Percentiles rank a stretch among this genome's conserved stretches.
phyloP scores from a whole-genome alignment of 306 rosid genomes.

The Prinsepia uniflora region DNA sequence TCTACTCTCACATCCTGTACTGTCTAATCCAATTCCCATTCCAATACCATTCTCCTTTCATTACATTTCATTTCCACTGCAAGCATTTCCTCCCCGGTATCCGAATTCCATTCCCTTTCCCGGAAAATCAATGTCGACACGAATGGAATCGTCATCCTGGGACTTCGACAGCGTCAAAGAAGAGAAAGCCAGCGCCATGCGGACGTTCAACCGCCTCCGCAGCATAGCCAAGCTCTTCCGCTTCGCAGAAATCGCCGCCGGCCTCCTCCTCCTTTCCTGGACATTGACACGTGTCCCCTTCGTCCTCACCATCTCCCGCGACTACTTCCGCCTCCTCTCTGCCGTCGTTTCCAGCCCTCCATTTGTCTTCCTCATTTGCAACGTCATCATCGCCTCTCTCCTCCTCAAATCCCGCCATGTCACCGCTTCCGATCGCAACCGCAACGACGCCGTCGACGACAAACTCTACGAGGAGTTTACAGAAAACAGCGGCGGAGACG shows the following conservation, averaged over 20 bases:
- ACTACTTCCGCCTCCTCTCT: constrained; percentile 35
- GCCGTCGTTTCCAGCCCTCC: constrained; percentile 45
- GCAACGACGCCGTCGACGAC: background rate
- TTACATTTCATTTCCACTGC: background rate
- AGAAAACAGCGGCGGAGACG: constrained; percentile 2
- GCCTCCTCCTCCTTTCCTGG: constrained; percentile 48
- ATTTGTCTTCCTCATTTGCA: constrained; percentile 63
- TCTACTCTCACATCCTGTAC: background rate
- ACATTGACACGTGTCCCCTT: constrained; percentile 52
- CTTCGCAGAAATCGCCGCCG: constrained; percentile 32
- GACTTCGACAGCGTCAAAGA: constrained; percentile 29
- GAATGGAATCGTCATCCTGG: constrained; percentile 35
- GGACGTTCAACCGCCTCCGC: constrained; percentile 29
- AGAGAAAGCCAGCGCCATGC: constrained; percentile 26
- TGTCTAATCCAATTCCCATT: background rate
- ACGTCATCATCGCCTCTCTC: constrained; percentile 61
- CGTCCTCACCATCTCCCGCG: constrained; percentile 40
- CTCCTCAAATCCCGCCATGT: constrained; percentile 42
- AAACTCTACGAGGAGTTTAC: constrained; percentile 29
- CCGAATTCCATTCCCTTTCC: background rate
- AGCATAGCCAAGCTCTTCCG: constrained; percentile 47
- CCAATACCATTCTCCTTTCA: background rate
- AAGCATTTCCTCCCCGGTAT: background rate
- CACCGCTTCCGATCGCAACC: background rate
- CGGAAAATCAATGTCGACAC: background rate